phyloP scores from a whole-genome alignment of 306 rosid genomes.

The Gastrolobium bilobum region DNA sequence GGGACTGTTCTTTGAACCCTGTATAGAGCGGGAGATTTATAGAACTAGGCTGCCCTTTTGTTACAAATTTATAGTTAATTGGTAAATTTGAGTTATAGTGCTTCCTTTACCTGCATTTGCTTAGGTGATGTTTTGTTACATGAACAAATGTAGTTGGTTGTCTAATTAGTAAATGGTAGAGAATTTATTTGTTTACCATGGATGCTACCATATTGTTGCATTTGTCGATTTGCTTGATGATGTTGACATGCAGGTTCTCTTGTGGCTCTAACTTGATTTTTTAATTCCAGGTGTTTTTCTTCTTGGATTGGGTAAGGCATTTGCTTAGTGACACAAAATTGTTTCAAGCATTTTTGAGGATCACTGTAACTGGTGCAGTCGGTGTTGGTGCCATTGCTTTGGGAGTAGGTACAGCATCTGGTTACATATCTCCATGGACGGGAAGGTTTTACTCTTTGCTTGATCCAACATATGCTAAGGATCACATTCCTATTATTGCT shows the following conservation, averaged over 20 bases:
- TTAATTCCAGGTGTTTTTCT: constrained; percentile 78
- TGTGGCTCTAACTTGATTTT: constrained; percentile 43
- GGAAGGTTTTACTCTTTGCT: constrained; percentile 98
- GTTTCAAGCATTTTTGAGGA: constrained; percentile 94
- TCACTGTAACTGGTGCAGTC: constrained; percentile 87
- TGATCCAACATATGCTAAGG: constrained; percentile 98
- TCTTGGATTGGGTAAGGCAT: constrained; percentile 96
- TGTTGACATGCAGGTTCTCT: constrained; percentile 1
- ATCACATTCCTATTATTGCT: constrained; percentile 96
- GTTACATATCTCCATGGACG: constrained; percentile 99
- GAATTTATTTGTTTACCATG: neutral
- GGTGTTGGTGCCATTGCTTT: constrained; percentile 84
- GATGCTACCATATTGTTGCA: neutral
- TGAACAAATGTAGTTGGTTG: neutral
- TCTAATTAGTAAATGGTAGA: too few relatives aligned
- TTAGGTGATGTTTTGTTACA: neutral
- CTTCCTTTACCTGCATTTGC: constrained; percentile 2
- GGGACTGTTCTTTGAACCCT: too few relatives aligned
- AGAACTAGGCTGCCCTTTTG: too few relatives aligned
- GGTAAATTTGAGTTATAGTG: neutral
- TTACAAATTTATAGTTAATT: neutral
- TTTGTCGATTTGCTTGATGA: constrained; percentile 41
- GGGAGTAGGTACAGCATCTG: constrained; percentile 95
- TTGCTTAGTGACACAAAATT: constrained; percentile 74
- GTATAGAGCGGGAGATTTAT: too few relatives aligned